Conservation (phyloP, 2,329 filamentous ascomycete species). For the Aspergillus sp. region DNA sequence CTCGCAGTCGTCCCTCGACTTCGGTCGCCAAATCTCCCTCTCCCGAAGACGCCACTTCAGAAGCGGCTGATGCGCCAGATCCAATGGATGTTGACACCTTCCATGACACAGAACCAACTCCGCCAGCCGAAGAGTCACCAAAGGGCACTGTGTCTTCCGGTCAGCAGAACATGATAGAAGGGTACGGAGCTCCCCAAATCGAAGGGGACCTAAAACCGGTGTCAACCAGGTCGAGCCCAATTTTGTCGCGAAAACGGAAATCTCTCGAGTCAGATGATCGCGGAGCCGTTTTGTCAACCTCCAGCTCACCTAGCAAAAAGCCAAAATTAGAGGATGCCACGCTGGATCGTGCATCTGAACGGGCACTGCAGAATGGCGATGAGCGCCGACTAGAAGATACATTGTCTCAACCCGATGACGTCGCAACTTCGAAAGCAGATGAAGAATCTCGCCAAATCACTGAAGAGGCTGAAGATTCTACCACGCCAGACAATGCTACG, state of each 20-base stretch:
- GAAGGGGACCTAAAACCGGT: constrained; percentile 6
- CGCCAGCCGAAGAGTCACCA: constrained; percentile 6
- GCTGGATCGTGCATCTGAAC: constrained; percentile 20
- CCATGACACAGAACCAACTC: neutral
- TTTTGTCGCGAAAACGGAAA: constrained; percentile 26
- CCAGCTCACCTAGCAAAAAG: constrained; percentile 28
- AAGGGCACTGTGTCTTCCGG: constrained; percentile 11
- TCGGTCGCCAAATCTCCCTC: constrained; percentile 15
- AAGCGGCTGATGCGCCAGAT: constrained; percentile 9
- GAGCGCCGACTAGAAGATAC: constrained; percentile 21
- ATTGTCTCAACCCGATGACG: constrained; percentile 17
- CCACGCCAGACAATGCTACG: constrained; percentile 18
- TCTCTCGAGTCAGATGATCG: constrained; percentile 24
- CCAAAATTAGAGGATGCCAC: constrained; percentile 32
- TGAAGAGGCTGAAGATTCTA: constrained; percentile 24
- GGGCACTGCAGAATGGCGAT: constrained; percentile 23
- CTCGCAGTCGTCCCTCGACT: constrained; percentile 1
- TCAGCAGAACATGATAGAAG: constrained; percentile 3
- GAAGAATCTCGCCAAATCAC: constrained; percentile 22
- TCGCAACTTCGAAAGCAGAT: constrained; percentile 13
- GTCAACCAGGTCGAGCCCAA: constrained; percentile 17
- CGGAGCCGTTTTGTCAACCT: constrained; percentile 13
- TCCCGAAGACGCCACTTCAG: constrained; percentile 14
- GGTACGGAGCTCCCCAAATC: neutral
- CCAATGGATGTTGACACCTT: constrained; percentile 6